phyloP scores from a whole-genome alignment of 2,329 filamentous ascomycete species.

The Claviceps sp. region DNA sequence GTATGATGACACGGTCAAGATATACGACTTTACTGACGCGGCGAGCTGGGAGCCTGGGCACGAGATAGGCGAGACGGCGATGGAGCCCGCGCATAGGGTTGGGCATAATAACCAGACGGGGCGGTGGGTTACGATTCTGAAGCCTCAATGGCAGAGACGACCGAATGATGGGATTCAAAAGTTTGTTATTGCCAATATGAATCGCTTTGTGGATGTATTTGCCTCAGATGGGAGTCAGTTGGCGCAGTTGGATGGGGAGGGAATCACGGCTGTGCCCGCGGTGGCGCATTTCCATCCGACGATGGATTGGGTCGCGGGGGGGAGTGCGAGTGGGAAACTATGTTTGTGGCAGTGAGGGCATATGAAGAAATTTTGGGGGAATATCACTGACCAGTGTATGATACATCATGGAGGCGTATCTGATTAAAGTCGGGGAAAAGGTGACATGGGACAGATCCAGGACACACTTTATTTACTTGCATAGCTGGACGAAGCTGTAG shows the following conservation, averaged over 20 bases:
- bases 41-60: slow-evolving; percentile 45
- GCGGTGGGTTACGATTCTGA: slow-evolving; percentile 75
- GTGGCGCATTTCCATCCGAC: slow-evolving; percentile 84
- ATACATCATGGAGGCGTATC: background rate
- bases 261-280: slow-evolving; percentile 87
- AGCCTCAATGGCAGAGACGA: slow-evolving; percentile 74
- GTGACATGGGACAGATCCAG: no score
- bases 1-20: slow-evolving; percentile 91
- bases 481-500: background rate
- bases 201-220: slow-evolving; percentile 88
- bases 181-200: slow-evolving; percentile 94
- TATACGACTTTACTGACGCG: slow-evolving; percentile 63
- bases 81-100: slow-evolving; percentile 57
- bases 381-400: no score
- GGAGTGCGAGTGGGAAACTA: slow-evolving; percentile 82
- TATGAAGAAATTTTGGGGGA: no score
- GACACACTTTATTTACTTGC: background rate
- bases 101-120: slow-evolving; percentile 93
- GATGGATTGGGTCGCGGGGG: slow-evolving; percentile 82
- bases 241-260: slow-evolving; percentile 75
- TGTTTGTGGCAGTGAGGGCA: slow-evolving; percentile 65
- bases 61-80: slow-evolving; percentile 43
- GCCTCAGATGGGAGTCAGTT: slow-evolving; percentile 72
- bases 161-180: slow-evolving; percentile 72
- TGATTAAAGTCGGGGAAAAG: no score